Evolutionary conservation across 352 stramenopile species (phyloP), one percentile per base, ranked within the genome.

Genomic region (Achlya hypogyna): DNA sequence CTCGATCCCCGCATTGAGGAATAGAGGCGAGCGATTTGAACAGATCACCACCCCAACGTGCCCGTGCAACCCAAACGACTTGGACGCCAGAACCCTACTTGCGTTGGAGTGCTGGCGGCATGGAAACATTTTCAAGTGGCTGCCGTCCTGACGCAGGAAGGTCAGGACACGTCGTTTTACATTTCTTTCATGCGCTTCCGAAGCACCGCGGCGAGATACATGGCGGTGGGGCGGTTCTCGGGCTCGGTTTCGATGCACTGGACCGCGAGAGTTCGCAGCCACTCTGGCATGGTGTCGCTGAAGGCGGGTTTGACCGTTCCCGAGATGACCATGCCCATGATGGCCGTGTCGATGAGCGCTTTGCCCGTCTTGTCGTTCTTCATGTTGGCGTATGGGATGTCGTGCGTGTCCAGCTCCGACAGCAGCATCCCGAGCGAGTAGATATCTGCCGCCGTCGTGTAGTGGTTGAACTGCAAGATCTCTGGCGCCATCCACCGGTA

Each of bases 251-350:
- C 34, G 20, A 66, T 66, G 59, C 59, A 58, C 47, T 66, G 59
- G 14, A 53, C 6, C 20, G 59, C 59, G 6, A 66, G 28, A 18
- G 29, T 32, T 14, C 34, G 59, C 9, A 66, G 16, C 59, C 59
- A 66, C 43, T 66, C 59, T 5, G 59, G 59, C 59, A 66, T 66
- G 10, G 9, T 25, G 40, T 53, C 20, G 22, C 28, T 53, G 38
- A 66, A 66, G 16, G 59, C 58, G 5, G 59, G 59, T 31, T 66
- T 66, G 59, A 66, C 43, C 34, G 59, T 60, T 5, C 59, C 59
- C 23, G 59, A 20, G 58, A 66, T 66, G n/a, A 66, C 59, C 59
- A 66, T 66, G 25, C 59, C 40, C 59, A 66, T 66, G 47, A 66
- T 66, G 59, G 59, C 59, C 42, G 59, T 66, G 34, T 66, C 59